These are phyloP conservation scores for Rostrohypoxylon terebratum DNA, from an alignment of 495 filamentous ascomycete genomes.

Conservation along the genomic window DNA sequence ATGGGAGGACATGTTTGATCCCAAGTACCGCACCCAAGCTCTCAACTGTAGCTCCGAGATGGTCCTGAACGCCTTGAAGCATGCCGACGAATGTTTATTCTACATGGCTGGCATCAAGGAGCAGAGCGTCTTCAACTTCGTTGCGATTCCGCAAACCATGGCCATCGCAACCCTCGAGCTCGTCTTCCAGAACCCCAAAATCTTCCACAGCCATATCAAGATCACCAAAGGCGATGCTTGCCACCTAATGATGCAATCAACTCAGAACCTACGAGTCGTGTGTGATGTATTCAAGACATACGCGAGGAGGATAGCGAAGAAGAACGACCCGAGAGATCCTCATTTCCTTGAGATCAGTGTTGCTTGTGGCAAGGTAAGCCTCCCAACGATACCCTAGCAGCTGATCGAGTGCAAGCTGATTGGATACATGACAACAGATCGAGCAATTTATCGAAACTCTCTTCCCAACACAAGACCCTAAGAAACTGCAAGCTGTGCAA, in stretches of 20 bases:
- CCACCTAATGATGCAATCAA: conserved; percentile 88
- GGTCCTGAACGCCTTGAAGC: conserved; percentile 87
- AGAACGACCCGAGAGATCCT: conserved; percentile 93
- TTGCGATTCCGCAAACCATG: conserved; percentile 98
- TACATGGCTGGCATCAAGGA: conserved; percentile 97
- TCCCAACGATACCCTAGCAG: neutral
- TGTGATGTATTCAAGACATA: conserved; percentile 84
- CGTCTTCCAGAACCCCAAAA: conserved; percentile 89
- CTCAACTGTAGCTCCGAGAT: conserved; percentile 93
- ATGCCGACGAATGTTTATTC: conserved; percentile 93
- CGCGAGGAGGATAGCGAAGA: conserved; percentile 85
- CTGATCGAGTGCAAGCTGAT: conserved; percentile 15
- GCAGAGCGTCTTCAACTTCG: conserved; percentile 99
- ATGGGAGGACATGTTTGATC: conserved; percentile 90
- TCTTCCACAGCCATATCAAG: conserved; percentile 92
- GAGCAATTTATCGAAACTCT: conserved; percentile 97
- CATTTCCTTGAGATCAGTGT: conserved; percentile 94
- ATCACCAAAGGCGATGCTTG: conserved; percentile 97
- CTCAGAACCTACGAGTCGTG: conserved; percentile 83
- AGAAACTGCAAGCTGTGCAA: conserved; percentile 53
- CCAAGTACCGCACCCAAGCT: conserved; percentile 80
- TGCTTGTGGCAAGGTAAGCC: conserved; percentile 83
- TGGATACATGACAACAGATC: conserved; percentile 65
- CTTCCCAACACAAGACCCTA: conserved; percentile 77
- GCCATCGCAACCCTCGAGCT: conserved; percentile 93